A percentile compares a stretch with the other conserved stretches of the same genome.
Conservation (phyloP, 1,284 basidiomycete genomes). For the Pseudozyma sp. region DNA sequence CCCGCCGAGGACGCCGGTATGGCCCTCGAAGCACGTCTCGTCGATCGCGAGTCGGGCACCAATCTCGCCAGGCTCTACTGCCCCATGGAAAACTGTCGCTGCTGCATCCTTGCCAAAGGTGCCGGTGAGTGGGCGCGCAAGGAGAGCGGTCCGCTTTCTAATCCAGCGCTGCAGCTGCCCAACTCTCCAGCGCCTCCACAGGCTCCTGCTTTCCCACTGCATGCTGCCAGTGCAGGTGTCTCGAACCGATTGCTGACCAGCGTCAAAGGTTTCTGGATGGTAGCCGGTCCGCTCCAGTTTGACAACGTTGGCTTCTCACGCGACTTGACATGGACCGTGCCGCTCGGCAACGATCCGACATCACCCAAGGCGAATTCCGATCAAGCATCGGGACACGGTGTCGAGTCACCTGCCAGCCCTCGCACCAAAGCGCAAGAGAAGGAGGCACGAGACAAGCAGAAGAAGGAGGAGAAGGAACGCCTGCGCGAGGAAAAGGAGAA, state of each 20-base stretch:
- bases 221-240: conserved; percentile 17
- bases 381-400: conserved; percentile 12
- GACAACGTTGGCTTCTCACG: conserved; percentile 66
- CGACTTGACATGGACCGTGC: conserved; percentile 59
- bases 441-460: conserved; percentile 32
- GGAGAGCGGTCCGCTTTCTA: conserved; percentile 61
- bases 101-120: conserved; percentile 52
- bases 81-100: conserved; percentile 63
- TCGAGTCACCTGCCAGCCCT: conserved; percentile 2
- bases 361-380: conserved; percentile 3
- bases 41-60: conserved; percentile 51
- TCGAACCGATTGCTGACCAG: conserved; percentile 34
- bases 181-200: conserved; percentile 49
- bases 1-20: conserved; percentile 60
- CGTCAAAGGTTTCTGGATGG: conserved; percentile 60
- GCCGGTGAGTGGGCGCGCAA: conserved; percentile 57
- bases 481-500: conserved; percentile 29
- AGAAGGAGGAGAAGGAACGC: conserved; percentile 37
- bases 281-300: conserved; percentile 60
- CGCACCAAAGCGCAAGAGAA: conserved; percentile 36
- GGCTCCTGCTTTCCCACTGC: conserved; percentile 39
- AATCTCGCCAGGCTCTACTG: conserved; percentile 64
- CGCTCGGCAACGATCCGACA: conserved; percentile 8
- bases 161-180: conserved; percentile 45
- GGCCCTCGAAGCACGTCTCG: conserved; percentile 65